phyloP scores from a whole-genome alignment of 495 filamentous ascomycete genomes.

The Aspergillus nidulans region DNA sequence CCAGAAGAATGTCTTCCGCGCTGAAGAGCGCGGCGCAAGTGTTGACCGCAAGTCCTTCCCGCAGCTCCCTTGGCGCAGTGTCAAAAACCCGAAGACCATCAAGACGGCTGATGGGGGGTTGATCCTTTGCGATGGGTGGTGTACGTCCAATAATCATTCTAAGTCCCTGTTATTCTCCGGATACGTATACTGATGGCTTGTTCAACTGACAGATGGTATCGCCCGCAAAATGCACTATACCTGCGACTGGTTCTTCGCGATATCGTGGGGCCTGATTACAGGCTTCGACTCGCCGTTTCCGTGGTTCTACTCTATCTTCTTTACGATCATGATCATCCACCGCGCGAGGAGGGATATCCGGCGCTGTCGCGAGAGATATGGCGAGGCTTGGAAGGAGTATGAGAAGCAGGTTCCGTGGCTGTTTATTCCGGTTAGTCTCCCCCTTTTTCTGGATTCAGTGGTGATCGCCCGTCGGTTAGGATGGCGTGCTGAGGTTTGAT shows the following conservation, averaged over 20 bases:
- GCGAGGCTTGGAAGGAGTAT: constrained; percentile 86
- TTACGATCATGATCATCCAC: constrained; percentile 82
- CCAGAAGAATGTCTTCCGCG: constrained; percentile 91
- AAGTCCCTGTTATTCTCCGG: neutral
- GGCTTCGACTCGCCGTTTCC: constrained; percentile 62
- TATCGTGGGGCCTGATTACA: constrained; percentile 59
- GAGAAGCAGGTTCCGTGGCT: constrained; percentile 79
- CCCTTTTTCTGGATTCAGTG: neutral
- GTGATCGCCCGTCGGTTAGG: too few relatives aligned
- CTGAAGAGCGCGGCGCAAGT: constrained; percentile 67
- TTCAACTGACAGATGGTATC: constrained; percentile 47
- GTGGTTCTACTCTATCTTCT: constrained; percentile 95
- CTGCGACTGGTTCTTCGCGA: constrained; percentile 78
- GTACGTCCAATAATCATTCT: constrained; percentile 19
- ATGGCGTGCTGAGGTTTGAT: neutral
- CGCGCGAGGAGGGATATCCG: constrained; percentile 76
- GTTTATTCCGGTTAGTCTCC: constrained; percentile 82
- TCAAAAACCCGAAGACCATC: constrained; percentile 77
- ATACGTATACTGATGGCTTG: neutral
- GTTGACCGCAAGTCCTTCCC: constrained; percentile 78
- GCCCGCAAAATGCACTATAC: constrained; percentile 91
- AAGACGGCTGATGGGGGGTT: constrained; percentile 67
- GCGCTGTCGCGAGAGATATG: constrained; percentile 79
- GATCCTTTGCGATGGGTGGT: constrained; percentile 90
- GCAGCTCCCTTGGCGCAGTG: constrained; percentile 73